Percentiles rank a stretch among this genome's conserved stretches.
Conservation (phyloP, 345 rosid genomes). For the Euphorbia peplus region DNA sequence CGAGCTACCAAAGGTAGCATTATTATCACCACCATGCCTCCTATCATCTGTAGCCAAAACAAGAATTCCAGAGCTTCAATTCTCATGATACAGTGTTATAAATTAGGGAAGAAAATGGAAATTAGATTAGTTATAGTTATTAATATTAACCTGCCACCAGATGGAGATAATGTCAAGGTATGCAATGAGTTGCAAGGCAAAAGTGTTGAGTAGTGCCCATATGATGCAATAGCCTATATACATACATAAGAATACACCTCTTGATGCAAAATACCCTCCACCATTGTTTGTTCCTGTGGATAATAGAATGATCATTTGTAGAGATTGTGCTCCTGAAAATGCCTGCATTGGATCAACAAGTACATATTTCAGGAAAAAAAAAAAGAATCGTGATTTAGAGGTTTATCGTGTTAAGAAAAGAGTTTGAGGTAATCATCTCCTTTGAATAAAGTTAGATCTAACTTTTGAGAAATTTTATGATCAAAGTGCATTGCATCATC, state of each 20-base stretch:
- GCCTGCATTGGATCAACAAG: constrained; percentile 32
- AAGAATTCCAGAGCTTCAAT: not conserved
- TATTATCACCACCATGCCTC: constrained; percentile 48
- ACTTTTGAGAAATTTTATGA: not conserved
- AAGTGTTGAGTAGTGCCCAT: constrained; percentile 64
- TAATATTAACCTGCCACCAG: constrained; percentile 59
- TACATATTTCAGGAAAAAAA: not conserved
- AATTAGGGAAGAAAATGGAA: not conserved
- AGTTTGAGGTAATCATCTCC: no score
- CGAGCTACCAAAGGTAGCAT: constrained; percentile 56
- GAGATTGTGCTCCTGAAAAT: constrained; percentile 58
- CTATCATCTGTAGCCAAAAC: constrained; percentile 39
- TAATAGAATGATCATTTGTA: constrained; percentile 57
- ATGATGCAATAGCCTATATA: constrained; percentile 48
- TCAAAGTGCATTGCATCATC: no score
- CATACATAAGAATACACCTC: constrained; percentile 54
- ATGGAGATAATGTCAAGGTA: constrained; percentile 58
- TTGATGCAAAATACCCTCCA: constrained; percentile 62
- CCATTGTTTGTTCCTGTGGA: constrained; percentile 53
- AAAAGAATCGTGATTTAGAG: no score
- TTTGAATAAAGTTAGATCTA: no score
- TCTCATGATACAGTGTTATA: not conserved
- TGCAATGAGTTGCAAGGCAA: constrained; percentile 57
- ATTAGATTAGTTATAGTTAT: not conserved
- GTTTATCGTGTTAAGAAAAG: no score